Evolutionary conservation across 2,329 filamentous ascomycete species (phyloP).

Genomic region (Tolypocladium sp.): DNA sequence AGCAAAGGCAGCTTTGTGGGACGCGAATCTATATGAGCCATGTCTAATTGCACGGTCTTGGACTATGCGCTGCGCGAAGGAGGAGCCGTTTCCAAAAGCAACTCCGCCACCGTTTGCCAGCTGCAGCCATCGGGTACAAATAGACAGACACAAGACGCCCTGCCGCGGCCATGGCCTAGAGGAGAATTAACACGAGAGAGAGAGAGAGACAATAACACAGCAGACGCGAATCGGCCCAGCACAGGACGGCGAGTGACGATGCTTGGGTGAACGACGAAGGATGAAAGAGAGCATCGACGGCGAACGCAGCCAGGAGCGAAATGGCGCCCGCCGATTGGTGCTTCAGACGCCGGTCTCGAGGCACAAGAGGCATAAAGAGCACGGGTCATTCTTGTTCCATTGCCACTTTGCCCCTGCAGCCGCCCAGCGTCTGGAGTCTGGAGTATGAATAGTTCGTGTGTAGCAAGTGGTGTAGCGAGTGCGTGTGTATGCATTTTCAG

Average conservation of each 20-base stretch:
- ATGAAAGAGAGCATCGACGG: background rate
- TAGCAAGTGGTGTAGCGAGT: background rate
- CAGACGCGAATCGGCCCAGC: background rate
- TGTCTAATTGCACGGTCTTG: slow-evolving; percentile 4
- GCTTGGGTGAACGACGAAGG: too few species aligned
- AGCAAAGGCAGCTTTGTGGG: background rate
- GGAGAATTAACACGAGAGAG: background rate
- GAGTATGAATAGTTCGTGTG: background rate
- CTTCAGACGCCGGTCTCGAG: background rate
- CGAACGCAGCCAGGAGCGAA: background rate
- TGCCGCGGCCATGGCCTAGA: background rate
- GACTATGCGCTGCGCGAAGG: background rate
- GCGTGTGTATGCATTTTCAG: too few species aligned
- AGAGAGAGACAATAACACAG: background rate
- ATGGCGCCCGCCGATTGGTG: background rate
- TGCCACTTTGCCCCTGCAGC: background rate
- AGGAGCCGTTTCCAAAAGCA: slow-evolving; percentile 2
- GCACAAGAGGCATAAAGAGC: background rate
- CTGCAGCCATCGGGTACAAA: slow-evolving; percentile 3
- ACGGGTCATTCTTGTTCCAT: background rate
- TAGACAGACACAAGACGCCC: background rate
- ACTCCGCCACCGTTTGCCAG: background rate
- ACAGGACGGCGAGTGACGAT: background rate
- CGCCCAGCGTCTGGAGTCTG: too few species aligned
- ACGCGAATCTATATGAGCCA: slow-evolving; percentile 1